Conservation (phyloP, 495 filamentous ascomycete genomes). For the Staphylotrichum tortipilum region DNA sequence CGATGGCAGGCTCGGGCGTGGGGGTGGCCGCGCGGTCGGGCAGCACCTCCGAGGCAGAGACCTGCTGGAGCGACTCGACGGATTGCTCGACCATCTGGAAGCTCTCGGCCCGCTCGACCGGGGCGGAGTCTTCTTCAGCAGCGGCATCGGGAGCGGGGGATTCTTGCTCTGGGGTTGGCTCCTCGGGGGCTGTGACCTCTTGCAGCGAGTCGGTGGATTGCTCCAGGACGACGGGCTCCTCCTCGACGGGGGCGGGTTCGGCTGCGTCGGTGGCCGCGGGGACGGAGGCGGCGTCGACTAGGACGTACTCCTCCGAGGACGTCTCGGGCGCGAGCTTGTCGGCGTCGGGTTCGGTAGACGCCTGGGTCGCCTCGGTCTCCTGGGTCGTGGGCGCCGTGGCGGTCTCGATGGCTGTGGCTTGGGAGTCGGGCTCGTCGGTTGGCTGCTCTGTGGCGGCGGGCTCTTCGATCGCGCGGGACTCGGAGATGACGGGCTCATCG, state of each 20-base stretch:
- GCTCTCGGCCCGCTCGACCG: not conserved
- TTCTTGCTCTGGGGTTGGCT: not conserved
- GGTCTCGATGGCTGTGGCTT: not conserved
- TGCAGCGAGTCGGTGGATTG: not conserved
- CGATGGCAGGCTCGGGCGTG: not conserved
- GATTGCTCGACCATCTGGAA: constrained; percentile 11
- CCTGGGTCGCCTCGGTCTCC: not conserved
- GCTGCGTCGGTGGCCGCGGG: constrained; percentile 3
- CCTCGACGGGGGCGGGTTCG: constrained; percentile 6
- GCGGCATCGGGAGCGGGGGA: not conserved
- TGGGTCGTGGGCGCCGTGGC: no score
- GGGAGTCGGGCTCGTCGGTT: not conserved
- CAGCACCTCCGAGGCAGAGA: constrained; percentile 4
- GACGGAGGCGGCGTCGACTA: constrained; percentile 12
- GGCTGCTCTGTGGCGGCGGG: not conserved
- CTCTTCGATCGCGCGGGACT: not conserved
- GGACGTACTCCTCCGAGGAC: constrained; percentile 16
- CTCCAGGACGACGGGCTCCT: constrained; percentile 3
- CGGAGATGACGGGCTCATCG: constrained; percentile 8
- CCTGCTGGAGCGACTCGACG: constrained; percentile 7
- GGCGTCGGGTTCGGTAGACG: not conserved
- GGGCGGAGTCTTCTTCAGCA: not conserved
- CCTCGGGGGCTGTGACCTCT: constrained; percentile 1
- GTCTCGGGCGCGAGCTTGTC: constrained; percentile 5
- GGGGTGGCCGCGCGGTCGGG: not conserved